A percentile compares a stretch with the other conserved stretches of the same genome.
These are phyloP conservation scores for Streptanthus diversifolius DNA, from an alignment of 345 rosid genomes.

Conservation along the genomic window DNA sequence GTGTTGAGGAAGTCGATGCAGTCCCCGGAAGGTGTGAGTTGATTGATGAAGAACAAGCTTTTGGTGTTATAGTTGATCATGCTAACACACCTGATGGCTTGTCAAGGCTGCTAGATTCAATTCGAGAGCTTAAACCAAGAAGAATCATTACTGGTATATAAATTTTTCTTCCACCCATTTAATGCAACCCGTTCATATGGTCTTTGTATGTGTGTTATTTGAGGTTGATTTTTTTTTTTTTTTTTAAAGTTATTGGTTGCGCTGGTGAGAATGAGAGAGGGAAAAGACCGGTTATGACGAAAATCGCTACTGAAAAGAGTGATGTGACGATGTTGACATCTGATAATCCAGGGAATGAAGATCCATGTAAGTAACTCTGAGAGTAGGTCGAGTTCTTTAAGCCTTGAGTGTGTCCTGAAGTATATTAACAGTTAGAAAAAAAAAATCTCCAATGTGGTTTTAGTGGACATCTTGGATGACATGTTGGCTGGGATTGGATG, in stretches of 20 bases:
- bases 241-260: constrained; percentile 68
- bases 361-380: constrained; percentile 58
- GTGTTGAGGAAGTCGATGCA: constrained; percentile 89
- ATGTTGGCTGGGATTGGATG: constrained; percentile 93
- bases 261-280: constrained; percentile 78
- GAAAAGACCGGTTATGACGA: constrained; percentile 80
- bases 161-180: not conserved
- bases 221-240: not conserved
- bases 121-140: constrained; percentile 76
- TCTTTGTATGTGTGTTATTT: not conserved
- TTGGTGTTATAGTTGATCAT: constrained; percentile 86
- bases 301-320: constrained; percentile 85
- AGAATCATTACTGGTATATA: constrained; percentile 80
- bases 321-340: constrained; percentile 92
- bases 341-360: constrained; percentile 84
- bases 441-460: constrained; percentile 26
- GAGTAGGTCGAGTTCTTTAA: not conserved
- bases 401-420: not conserved
- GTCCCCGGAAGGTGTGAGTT: constrained; percentile 95
- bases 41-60: constrained; percentile 94
- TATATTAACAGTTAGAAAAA: not conserved
- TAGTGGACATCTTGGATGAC: constrained; percentile 96
- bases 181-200: not conserved
- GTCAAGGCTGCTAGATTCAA: constrained; percentile 83
- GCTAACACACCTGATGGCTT: constrained; percentile 79